phyloP scores from a whole-genome alignment of 169 alveolate species.

The Plasmodium vivax region DNA sequence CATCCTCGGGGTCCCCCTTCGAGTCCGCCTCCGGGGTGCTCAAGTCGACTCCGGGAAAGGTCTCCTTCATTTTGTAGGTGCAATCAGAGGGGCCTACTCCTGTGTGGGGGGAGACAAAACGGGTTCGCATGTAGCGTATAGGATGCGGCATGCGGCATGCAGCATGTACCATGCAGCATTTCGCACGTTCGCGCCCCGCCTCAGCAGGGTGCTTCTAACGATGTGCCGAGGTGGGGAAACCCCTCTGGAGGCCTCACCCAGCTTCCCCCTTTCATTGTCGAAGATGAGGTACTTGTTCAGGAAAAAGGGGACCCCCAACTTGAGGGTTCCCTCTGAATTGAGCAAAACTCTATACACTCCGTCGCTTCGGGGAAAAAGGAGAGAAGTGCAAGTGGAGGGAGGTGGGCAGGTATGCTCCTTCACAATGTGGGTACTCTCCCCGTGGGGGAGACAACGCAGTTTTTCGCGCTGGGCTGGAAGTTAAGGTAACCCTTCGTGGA shows the following conservation, averaged over 20 bases:
- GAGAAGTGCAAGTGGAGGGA: neutral
- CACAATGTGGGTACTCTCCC: neutral
- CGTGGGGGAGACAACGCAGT: neutral
- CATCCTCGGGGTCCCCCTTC: neutral
- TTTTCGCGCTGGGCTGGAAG: neutral
- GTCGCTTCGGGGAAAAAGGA: conserved; percentile 10
- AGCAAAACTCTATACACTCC: conserved; percentile 23
- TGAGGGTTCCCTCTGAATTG: conserved; percentile 1
- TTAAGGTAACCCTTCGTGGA: conserved; percentile 30
- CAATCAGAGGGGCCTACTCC: neutral
- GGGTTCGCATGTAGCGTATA: neutral
- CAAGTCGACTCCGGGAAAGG: neutral
- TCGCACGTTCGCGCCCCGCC: neutral
- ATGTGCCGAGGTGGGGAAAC: neutral
- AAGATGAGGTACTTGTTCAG: conserved; percentile 42
- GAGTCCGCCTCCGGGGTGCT: neutral
- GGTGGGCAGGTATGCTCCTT: neutral
- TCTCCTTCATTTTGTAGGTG: neutral
- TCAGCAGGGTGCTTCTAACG: neutral
- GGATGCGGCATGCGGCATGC: too few species aligned
- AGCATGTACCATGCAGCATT: too few species aligned
- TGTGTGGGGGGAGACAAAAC: neutral
- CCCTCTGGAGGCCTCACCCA: neutral
- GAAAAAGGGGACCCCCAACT: conserved; percentile 52
- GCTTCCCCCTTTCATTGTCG: conserved; percentile 38